Percentiles rank a stretch among this genome's conserved stretches.
Evolutionary conservation across 2,329 filamentous ascomycete species (phyloP).

Genomic region (Penicillium sp.): DNA sequence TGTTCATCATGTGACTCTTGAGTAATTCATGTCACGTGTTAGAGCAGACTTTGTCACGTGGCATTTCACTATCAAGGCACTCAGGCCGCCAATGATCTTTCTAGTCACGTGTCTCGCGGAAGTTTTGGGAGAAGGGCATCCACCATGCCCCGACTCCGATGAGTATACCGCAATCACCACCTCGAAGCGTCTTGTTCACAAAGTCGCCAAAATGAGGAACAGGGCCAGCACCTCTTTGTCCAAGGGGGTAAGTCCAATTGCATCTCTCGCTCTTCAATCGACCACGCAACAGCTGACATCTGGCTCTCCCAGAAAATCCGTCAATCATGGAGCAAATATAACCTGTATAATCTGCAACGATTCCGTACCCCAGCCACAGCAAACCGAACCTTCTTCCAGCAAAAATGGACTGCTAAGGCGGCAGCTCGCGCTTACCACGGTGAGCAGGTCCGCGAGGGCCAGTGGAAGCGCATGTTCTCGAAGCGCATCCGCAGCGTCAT

Average conservation of each 20-base stretch:
- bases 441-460: constrained; percentile 87
- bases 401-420: constrained; percentile 94
- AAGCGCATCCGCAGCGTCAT: constrained; percentile 79
- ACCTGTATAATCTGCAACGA: constrained; percentile 82
- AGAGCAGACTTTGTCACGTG: constrained; percentile 21
- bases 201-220: constrained; percentile 48
- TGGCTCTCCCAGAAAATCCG: constrained; percentile 72
- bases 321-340: constrained; percentile 97
- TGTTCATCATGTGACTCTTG: background rate
- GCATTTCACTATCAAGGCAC: background rate
- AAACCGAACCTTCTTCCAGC: constrained; percentile 83
- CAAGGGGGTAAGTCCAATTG: constrained; percentile 41
- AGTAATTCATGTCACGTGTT: too few species aligned
- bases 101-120: constrained; percentile 34
- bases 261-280: background rate
- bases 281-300: constrained; percentile 12
- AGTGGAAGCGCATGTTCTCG: constrained; percentile 93
- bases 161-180: constrained; percentile 15
- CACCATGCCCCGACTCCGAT: constrained; percentile 14
- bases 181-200: constrained; percentile 22
- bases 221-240: constrained; percentile 48
- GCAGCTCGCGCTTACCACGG: constrained; percentile 86
- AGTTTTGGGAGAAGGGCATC: constrained; percentile 38
- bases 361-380: constrained; percentile 51
- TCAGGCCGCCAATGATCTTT: background rate